These are phyloP conservation scores for Ustulina deusta DNA, from an alignment of 2,329 filamentous ascomycete species.

Conservation along the genomic window DNA sequence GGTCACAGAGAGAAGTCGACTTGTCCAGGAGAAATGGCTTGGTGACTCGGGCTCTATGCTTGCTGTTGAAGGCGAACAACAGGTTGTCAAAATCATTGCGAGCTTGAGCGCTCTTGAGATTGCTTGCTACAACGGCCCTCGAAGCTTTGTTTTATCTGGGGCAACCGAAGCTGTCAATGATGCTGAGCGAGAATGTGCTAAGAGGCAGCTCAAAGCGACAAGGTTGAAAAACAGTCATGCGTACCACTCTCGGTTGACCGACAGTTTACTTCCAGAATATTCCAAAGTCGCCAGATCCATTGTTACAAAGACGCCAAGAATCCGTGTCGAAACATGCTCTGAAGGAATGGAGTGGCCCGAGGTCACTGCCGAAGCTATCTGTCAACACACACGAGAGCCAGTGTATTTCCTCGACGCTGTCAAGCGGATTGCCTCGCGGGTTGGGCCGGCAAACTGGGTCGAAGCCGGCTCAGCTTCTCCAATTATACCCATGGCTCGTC, in stretches of 20 bases:
- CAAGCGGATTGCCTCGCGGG: constrained; percentile 41
- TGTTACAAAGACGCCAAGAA: background rate
- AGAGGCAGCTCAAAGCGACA: background rate
- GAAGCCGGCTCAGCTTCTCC: constrained; percentile 51
- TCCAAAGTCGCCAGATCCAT: background rate
- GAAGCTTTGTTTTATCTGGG: background rate
- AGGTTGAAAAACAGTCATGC: background rate
- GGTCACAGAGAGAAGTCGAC: no score
- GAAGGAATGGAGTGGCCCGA: background rate
- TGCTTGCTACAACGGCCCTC: constrained; percentile 27
- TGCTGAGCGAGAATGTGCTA: background rate
- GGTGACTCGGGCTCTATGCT: no score
- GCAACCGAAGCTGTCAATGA: background rate
- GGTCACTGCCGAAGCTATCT: constrained; percentile 5
- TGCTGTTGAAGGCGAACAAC: no score
- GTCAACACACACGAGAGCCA: constrained; percentile 45
- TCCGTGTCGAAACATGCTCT: constrained; percentile 9
- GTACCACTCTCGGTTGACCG: background rate
- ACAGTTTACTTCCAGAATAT: background rate
- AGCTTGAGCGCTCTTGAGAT: no score
- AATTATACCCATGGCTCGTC: constrained; percentile 43
- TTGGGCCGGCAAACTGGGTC: constrained; percentile 47
- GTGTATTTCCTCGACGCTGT: constrained; percentile 50
- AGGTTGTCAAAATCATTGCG: no score
- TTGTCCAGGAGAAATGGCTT: no score